A percentile compares a stretch with the other conserved stretches of the same genome.
Evolutionary conservation across 495 filamentous ascomycete species (phyloP).

Genomic region (Penicillium angulare): DNA sequence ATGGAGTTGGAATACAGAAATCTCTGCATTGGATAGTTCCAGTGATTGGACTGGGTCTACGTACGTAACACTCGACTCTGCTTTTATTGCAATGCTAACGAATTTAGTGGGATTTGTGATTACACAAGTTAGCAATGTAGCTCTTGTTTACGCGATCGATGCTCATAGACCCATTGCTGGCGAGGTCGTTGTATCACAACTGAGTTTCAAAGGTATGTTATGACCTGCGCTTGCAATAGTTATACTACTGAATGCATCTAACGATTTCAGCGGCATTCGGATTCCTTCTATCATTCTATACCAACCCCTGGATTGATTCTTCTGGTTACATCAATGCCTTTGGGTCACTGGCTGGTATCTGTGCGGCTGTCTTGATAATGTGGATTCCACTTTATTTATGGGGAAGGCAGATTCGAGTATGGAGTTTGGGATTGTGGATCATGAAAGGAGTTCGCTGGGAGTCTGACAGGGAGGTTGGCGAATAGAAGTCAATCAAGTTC

Average conservation of each 20-base stretch:
- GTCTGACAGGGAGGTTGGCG: slow-evolving; percentile 2
- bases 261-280: slow-evolving; percentile 39
- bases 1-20: slow-evolving; percentile 49
- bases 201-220: slow-evolving; percentile 51
- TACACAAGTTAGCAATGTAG: slow-evolving; percentile 1
- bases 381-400: slow-evolving; percentile 45
- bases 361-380: slow-evolving; percentile 34
- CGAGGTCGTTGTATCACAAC: slow-evolving; percentile 46
- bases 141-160: slow-evolving; percentile 45
- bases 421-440: slow-evolving; percentile 2
- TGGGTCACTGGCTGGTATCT: slow-evolving; percentile 51
- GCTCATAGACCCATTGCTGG: slow-evolving; percentile 53
- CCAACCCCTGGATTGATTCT: slow-evolving; percentile 51
- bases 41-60: slow-evolving; percentile 44
- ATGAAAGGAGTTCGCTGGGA: slow-evolving; percentile 2
- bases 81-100: not conserved
- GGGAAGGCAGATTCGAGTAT: slow-evolving; percentile 31
- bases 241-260: not conserved
- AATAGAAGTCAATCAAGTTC: too few relatives aligned
- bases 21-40: slow-evolving; percentile 54
- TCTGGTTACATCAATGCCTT: slow-evolving; percentile 48
- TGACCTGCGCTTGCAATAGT: not conserved
- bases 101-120: slow-evolving; percentile 2
- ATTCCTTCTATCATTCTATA: slow-evolving; percentile 57
- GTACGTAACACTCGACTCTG: not conserved